phyloP scores from a whole-genome alignment of 2,329 filamentous ascomycete species.

The Rhinocladiella similis region DNA sequence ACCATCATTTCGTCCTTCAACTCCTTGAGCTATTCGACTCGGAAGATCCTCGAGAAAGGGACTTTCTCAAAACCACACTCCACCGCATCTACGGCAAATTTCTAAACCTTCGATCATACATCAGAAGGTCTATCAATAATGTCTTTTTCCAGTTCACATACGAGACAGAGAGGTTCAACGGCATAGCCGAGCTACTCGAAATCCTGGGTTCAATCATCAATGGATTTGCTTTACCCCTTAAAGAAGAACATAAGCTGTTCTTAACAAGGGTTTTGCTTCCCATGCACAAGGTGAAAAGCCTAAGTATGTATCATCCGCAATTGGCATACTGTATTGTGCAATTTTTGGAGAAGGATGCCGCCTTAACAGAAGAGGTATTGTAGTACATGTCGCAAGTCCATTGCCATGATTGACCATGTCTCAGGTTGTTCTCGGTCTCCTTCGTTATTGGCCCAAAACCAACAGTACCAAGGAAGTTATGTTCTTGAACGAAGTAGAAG shows the following conservation, averaged over 20 bases:
- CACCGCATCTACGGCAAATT: constrained; percentile 99
- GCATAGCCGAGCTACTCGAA: constrained; percentile 92
- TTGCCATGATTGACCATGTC: constrained; percentile 21
- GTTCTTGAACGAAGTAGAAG: constrained; percentile 98
- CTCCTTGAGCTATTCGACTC: constrained; percentile 98
- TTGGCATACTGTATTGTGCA: constrained; percentile 98
- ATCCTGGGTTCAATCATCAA: constrained; percentile 99
- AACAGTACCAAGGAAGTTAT: constrained; percentile 99
- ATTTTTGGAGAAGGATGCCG: constrained; percentile 96
- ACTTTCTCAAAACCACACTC: constrained; percentile 96
- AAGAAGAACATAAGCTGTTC: constrained; percentile 99
- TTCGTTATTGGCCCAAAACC: constrained; percentile 98
- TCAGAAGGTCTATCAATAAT: constrained; percentile 98
- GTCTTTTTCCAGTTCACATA: constrained; percentile 99
- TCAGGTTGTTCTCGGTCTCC: constrained; percentile 85
- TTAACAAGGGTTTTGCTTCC: constrained; percentile 89
- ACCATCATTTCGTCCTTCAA: constrained; percentile 93
- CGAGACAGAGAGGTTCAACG: constrained; percentile 97
- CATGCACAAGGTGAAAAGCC: constrained; percentile 94
- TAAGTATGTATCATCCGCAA: constrained; percentile 99
- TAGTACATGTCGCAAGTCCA: constrained; percentile 2
- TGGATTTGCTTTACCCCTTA: constrained; percentile 91
- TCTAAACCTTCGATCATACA: constrained; percentile 94
- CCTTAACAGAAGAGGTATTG: constrained; percentile 88
- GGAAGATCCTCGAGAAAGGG: constrained; percentile 91